These are phyloP conservation scores for Rhodotorula sp. DNA, from an alignment of 1,284 basidiomycete genomes.

Conservation along the genomic window DNA sequence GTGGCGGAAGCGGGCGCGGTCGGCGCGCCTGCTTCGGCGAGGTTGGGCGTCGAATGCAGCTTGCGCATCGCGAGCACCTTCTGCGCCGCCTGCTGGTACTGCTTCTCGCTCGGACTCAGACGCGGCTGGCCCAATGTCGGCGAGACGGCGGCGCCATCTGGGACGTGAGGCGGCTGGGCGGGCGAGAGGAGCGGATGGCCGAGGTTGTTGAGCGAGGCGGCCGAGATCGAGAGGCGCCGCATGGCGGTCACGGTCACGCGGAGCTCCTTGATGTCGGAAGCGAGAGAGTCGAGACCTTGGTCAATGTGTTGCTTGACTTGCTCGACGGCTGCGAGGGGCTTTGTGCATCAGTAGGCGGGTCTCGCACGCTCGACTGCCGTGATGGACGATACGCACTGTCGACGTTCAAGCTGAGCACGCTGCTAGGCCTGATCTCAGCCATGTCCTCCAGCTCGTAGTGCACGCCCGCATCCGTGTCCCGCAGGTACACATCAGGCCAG, in stretches of 20 bases:
- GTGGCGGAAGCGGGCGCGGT: too few species aligned
- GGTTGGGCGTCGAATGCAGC: background rate
- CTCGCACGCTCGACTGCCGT: too few species aligned
- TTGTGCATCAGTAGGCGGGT: background rate
- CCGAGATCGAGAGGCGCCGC: constrained; percentile 56
- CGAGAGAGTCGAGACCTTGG: constrained; percentile 76
- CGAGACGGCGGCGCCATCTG: background rate
- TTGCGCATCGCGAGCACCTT: constrained; percentile 22
- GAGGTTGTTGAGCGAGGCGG: constrained; percentile 42
- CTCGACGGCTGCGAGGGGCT: constrained; percentile 69
- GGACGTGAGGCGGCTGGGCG: background rate
- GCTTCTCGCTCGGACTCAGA: constrained; percentile 24
- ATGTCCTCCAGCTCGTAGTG: constrained; percentile 95
- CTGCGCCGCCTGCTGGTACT: constrained; percentile 40
- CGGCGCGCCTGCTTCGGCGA: background rate
- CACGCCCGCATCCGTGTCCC: constrained; percentile 84
- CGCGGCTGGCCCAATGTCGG: constrained; percentile 13
- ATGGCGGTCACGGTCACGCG: constrained; percentile 63
- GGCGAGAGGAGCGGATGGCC: constrained; percentile 36
- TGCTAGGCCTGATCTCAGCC: constrained; percentile 86
- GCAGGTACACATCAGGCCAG: constrained; percentile 93
- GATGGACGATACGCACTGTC: constrained; percentile 65
- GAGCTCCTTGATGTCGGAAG: constrained; percentile 86
- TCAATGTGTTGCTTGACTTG: constrained; percentile 99
- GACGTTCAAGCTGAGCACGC: constrained; percentile 87